These are phyloP conservation scores for Dendrobium huoshanense DNA, from an alignment of 106 monocot species.

Conservation along the genomic window DNA sequence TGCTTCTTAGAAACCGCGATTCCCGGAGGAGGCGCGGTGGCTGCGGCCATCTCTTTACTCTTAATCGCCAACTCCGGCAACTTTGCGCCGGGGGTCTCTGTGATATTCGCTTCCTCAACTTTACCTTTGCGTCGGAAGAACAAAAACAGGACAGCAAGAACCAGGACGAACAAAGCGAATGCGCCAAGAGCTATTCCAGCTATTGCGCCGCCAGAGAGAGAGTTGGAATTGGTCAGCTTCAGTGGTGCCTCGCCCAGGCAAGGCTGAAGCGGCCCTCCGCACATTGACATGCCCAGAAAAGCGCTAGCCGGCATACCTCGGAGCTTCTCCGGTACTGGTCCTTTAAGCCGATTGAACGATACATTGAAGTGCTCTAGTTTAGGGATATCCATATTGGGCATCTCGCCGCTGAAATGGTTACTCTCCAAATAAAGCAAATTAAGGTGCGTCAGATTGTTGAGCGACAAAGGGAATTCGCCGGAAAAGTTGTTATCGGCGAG, in stretches of 20 bases:
- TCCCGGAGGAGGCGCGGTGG: not conserved
- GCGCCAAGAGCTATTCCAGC: constrained; percentile 55
- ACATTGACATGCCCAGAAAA: constrained; percentile 49
- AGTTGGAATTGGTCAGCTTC: constrained; percentile 22
- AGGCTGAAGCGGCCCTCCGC: constrained; percentile 47
- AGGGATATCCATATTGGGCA: constrained; percentile 42
- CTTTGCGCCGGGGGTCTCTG: not conserved
- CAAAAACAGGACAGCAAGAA: constrained; percentile 30
- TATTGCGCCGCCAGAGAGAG: constrained; percentile 65
- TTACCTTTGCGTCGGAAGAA: constrained; percentile 19
- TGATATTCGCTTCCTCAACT: not conserved
- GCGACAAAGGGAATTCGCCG: constrained; percentile 40
- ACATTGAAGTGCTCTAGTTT: constrained; percentile 59
- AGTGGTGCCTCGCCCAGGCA: constrained; percentile 35
- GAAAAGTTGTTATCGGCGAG: constrained; percentile 56
- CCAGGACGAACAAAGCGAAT: constrained; percentile 22
- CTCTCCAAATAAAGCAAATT: constrained; percentile 42
- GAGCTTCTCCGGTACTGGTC: constrained; percentile 58
- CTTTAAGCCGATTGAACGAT: constrained; percentile 68
- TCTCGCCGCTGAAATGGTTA: constrained; percentile 45
- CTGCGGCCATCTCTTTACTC: constrained; percentile 16
- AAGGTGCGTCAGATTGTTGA: constrained; percentile 45
- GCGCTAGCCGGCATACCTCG: constrained; percentile 17
- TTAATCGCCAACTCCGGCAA: not conserved
- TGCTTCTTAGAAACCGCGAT: constrained; percentile 21